Percentiles rank a stretch among this genome's conserved stretches.
phyloP scores from a whole-genome alignment of 371 early-diverging fungal species.

The Mycotypha africana region DNA sequence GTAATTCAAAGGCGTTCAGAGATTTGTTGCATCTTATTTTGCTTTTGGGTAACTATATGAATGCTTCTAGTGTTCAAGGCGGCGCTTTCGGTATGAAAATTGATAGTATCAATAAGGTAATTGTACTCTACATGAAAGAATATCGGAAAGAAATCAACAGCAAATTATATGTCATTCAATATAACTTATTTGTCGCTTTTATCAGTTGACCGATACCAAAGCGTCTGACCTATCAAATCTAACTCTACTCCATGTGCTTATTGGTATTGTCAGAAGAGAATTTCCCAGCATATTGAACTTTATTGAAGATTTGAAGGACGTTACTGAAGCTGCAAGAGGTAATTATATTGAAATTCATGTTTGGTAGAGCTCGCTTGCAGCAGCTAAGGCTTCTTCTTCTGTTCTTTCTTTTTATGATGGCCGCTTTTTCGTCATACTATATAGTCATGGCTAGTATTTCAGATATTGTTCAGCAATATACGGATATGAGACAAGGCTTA shows the following conservation, averaged over 20 bases:
- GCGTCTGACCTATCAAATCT: conserved; percentile 31
- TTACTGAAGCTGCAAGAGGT: conserved; percentile 35
- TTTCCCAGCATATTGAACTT: conserved; percentile 41
- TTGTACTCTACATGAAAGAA: no score
- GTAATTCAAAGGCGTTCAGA: conserved; percentile 31
- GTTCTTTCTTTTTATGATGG: neutral
- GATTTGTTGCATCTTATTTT: conserved; percentile 46
- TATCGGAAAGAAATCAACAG: no score
- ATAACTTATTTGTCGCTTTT: neutral
- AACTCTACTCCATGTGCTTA: conserved; percentile 44
- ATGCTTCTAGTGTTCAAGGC: conserved; percentile 48
- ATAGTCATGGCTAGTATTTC: conserved; percentile 24
- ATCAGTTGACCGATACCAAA: conserved; percentile 48
- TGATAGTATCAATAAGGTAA: conserved; percentile 48
- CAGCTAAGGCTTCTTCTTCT: no score
- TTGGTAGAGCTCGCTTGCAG: no score
- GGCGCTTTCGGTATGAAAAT: conserved; percentile 57
- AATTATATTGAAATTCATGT: neutral
- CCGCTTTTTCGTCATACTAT: no score
- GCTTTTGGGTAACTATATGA: conserved; percentile 59
- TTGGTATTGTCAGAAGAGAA: conserved; percentile 38
- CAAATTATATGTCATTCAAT: no score
- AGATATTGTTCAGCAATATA: conserved; percentile 26
- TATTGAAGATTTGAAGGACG: conserved; percentile 34
- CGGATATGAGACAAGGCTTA: conserved; percentile 24